These are phyloP conservation scores for Centaurea solstitialis DNA, from an alignment of 129 eudicot genomes.

Conservation along the genomic window DNA sequence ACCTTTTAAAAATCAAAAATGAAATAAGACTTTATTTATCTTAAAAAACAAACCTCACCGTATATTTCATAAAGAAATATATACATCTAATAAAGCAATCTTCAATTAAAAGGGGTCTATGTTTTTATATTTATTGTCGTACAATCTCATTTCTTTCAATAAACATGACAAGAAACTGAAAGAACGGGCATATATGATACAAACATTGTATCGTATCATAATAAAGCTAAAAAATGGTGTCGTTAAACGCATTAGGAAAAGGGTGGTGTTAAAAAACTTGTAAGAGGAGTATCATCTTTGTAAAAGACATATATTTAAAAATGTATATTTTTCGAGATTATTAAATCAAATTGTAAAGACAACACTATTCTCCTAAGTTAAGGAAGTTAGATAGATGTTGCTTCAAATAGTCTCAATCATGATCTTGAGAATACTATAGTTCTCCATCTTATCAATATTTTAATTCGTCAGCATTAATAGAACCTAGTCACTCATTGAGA, in stretches of 20 bases:
- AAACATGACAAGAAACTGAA: background rate
- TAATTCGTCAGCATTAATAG: background rate
- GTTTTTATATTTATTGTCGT: background rate
- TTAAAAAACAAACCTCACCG: too few species aligned
- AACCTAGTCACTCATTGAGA: background rate
- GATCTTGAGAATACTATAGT: background rate
- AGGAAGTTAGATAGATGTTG: background rate
- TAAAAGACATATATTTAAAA: background rate
- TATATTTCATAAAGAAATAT: too few species aligned
- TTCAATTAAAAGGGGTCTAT: background rate
- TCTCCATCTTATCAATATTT: background rate
- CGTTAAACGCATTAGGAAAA: background rate
- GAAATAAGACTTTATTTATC: too few species aligned
- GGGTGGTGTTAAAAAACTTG: background rate
- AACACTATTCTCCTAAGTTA: background rate
- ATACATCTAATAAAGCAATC: background rate
- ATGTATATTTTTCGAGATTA: background rate
- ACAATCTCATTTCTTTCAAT: background rate
- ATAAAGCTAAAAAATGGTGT: background rate
- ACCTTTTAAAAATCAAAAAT: too few species aligned
- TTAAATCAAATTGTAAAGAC: background rate
- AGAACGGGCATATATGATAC: background rate
- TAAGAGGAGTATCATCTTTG: background rate
- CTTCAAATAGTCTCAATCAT: background rate
- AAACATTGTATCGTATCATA: background rate